phyloP scores from a whole-genome alignment of 306 rosid genomes.

The Rubus parviflorus region DNA sequence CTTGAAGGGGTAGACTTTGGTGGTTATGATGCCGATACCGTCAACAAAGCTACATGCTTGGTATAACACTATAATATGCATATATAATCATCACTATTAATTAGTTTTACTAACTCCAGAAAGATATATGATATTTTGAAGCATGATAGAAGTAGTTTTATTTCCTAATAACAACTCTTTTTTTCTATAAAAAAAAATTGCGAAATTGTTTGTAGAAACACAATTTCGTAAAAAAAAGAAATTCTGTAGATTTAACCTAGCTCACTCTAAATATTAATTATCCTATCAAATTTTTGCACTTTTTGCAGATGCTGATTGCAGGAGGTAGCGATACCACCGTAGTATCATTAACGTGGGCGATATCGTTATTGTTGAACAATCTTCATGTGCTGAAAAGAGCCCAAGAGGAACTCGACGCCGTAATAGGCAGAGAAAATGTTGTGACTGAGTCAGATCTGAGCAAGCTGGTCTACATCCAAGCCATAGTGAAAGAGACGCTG shows the following conservation, averaged over 20 bases:
- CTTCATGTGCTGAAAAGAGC: slow-evolving; percentile 24
- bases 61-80: background rate
- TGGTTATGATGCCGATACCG: background rate
- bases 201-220: background rate
- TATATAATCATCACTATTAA: background rate
- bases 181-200: too few species aligned
- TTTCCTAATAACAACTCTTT: too few species aligned
- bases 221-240: too few species aligned
- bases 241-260: background rate
- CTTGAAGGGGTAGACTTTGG: background rate
- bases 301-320: slow-evolving; percentile 29
- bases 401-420: slow-evolving; percentile 9
- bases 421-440: slow-evolving; percentile 44
- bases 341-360: slow-evolving; percentile 38
- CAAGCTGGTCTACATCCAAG: slow-evolving; percentile 51
- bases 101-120: too few species aligned
- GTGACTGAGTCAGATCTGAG: slow-evolving; percentile 42
- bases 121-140: too few species aligned
- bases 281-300: background rate
- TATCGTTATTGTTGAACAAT: slow-evolving; percentile 37
- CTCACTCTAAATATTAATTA: background rate
- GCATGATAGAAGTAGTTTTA: background rate
- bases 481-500: slow-evolving; percentile 20
- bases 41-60: slow-evolving; percentile 1
- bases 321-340: slow-evolving; percentile 51